Evolutionary conservation across 169 alveolate genomes (phyloP).

Genomic region (Cyclospora cayetanensis): DNA sequence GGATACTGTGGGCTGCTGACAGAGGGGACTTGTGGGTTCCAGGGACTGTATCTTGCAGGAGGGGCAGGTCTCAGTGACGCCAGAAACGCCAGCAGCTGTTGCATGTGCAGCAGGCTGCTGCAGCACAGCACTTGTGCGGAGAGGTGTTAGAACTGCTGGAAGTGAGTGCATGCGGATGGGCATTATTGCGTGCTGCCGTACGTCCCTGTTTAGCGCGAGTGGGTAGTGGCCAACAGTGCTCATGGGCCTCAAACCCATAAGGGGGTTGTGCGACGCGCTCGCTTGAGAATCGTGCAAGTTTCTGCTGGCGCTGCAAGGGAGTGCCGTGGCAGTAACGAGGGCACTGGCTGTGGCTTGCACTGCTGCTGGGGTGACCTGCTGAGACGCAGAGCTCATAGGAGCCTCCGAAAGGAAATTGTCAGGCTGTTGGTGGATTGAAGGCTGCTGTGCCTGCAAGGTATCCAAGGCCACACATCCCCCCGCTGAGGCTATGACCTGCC

Average conservation of each 20-base stretch:
- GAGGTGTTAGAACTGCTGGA: neutral
- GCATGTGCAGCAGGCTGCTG: neutral
- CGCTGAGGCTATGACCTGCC: conserved; percentile 50
- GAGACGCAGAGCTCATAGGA: neutral
- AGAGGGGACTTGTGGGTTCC: too few species aligned
- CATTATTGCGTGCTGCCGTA: too few species aligned
- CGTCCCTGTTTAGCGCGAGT: too few species aligned
- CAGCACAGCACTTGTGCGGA: neutral
- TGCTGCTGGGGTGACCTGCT: neutral
- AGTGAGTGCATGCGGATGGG: conserved; percentile 29
- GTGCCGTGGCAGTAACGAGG: conserved; percentile 19
- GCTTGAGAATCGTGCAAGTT: too few species aligned
- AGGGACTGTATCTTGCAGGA: too few species aligned
- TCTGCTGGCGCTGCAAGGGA: conserved; percentile 45
- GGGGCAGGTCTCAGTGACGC: neutral
- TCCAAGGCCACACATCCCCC: conserved; percentile 29
- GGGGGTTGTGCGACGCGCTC: too few species aligned
- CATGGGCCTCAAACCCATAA: too few species aligned
- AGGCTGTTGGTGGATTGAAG: conserved; percentile 19
- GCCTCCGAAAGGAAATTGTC: neutral
- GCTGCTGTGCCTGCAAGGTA: conserved; percentile 61
- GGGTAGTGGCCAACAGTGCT: too few species aligned
- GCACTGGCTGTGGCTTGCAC: conserved; percentile 24
- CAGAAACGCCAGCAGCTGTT: conserved; percentile 19
- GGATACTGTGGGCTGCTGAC: too few species aligned